Percentiles rank a stretch among this genome's conserved stretches.
Conservation (phyloP, 805 yeast genomes). For the Diddensiella santjacobensis region DNA sequence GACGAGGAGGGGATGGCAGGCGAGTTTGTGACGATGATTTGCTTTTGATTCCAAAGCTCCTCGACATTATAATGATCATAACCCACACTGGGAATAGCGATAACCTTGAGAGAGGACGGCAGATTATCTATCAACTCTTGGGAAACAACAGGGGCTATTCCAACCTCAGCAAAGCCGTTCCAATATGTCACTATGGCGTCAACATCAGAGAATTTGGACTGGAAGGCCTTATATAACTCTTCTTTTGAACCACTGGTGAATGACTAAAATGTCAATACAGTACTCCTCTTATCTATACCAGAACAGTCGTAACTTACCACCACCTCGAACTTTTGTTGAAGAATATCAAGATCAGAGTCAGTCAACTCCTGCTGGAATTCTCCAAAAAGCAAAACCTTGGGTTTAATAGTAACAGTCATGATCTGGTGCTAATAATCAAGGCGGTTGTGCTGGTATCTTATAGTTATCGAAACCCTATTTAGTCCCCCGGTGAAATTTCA, state of each 20-base stretch:
- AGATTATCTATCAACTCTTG: conserved; percentile 39
- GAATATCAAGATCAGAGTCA: not conserved
- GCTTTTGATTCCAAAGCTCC: conserved; percentile 38
- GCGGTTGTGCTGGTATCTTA: no score
- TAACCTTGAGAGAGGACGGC: conserved; percentile 46
- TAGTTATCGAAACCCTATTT: no score
- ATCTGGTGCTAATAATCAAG: no score
- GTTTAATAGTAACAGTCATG: not conserved
- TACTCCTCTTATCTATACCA: not conserved
- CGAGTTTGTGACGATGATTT: conserved; percentile 58
- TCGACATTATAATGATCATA: conserved; percentile 49
- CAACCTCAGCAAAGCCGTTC: conserved; percentile 46
- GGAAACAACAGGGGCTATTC: conserved; percentile 22
- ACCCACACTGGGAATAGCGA: conserved; percentile 61
- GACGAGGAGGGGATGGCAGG: conserved; percentile 50
- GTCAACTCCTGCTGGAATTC: not conserved
- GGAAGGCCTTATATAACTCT: conserved; percentile 41
- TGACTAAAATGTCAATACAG: not conserved
- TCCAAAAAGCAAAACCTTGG: conserved; percentile 1
- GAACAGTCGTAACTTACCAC: not conserved
- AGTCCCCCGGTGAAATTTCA: no score
- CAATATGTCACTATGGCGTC: conserved; percentile 55
- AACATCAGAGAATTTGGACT: conserved; percentile 39
- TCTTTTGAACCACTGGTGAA: conserved; percentile 27
- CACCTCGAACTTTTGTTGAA: conserved; percentile 2